Evolutionary conservation across 306 rosid genomes (phyloP).

Genomic region (Cajanus cajan): DNA sequence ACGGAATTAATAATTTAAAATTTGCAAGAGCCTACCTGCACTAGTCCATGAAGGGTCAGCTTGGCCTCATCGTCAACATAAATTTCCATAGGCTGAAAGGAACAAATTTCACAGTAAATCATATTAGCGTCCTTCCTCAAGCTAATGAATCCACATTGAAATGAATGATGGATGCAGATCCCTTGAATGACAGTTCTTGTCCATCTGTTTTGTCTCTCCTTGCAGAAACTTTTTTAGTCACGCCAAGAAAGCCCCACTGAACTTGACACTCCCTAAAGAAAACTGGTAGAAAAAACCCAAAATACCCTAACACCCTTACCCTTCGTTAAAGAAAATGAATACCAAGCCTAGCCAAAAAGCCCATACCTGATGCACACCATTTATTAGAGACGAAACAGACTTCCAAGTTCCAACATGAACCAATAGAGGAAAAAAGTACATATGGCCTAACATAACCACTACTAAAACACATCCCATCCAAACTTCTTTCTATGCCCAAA

Average conservation of each 20-base stretch:
- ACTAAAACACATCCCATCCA: constrained; percentile 21
- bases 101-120: constrained; percentile 88
- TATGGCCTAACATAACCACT: background rate
- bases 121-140: constrained; percentile 85
- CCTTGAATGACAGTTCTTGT: constrained; percentile 64
- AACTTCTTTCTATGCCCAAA: constrained; percentile 20
- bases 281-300: constrained; percentile 39
- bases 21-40: constrained; percentile 55
- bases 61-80: constrained; percentile 99
- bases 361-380: constrained; percentile 25
- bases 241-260: constrained; percentile 52
- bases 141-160: constrained; percentile 92
- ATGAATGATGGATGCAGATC: constrained; percentile 80
- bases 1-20: background rate
- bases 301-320: constrained; percentile 11
- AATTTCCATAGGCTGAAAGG: constrained; percentile 99
- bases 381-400: constrained; percentile 22
- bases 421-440: constrained; percentile 19
- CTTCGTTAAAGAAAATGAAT: background rate
- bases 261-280: constrained; percentile 44
- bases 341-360: background rate
- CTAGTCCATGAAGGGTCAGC: constrained; percentile 96
- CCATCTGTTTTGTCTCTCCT: constrained; percentile 76
- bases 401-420: constrained; percentile 9
- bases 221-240: constrained; percentile 50